Conservation (phyloP, 2,329 filamentous ascomycete species). For the Cladosporium sp. region DNA sequence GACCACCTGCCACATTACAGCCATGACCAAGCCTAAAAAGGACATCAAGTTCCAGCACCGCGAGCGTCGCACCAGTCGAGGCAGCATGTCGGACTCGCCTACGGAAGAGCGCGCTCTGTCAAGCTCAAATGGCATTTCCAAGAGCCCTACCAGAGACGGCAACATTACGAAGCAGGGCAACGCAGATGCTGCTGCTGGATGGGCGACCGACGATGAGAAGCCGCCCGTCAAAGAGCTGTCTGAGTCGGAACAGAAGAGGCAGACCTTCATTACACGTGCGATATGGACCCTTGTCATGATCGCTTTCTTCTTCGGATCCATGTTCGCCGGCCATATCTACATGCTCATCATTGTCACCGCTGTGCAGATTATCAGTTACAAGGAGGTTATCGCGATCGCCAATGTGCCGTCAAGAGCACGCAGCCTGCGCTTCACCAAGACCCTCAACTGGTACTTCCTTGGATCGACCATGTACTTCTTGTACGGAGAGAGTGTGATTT, state of each 20-base stretch:
- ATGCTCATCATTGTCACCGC: constrained; percentile 89
- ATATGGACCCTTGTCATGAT: constrained; percentile 99
- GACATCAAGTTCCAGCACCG: constrained; percentile 59
- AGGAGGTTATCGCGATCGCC: constrained; percentile 97
- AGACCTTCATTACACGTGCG: constrained; percentile 92
- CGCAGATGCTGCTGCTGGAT: constrained; percentile 27
- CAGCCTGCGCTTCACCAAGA: constrained; percentile 89
- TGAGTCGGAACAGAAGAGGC: constrained; percentile 98
- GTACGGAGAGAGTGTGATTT: constrained; percentile 97
- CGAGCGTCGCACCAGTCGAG: constrained; percentile 55
- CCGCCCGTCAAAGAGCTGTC: constrained; percentile 29
- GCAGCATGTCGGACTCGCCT: constrained; percentile 57
- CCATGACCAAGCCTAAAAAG: constrained; percentile 52
- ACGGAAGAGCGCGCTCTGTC: constrained; percentile 20
- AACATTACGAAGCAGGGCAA: constrained; percentile 23
- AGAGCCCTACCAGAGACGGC: constrained; percentile 48
- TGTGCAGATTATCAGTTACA: constrained; percentile 95
- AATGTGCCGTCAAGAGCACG: constrained; percentile 89
- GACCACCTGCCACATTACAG: neutral
- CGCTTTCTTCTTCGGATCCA: constrained; percentile 78
- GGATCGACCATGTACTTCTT: constrained; percentile 99
- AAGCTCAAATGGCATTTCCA: constrained; percentile 40
- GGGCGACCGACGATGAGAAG: constrained; percentile 34
- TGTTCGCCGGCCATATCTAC: constrained; percentile 97
- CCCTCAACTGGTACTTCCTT: constrained; percentile 97